Percentiles rank a stretch among this genome's conserved stretches.
Conservation (phyloP, 2,329 filamentous ascomycete species). For the Ciborinia camelliae region DNA sequence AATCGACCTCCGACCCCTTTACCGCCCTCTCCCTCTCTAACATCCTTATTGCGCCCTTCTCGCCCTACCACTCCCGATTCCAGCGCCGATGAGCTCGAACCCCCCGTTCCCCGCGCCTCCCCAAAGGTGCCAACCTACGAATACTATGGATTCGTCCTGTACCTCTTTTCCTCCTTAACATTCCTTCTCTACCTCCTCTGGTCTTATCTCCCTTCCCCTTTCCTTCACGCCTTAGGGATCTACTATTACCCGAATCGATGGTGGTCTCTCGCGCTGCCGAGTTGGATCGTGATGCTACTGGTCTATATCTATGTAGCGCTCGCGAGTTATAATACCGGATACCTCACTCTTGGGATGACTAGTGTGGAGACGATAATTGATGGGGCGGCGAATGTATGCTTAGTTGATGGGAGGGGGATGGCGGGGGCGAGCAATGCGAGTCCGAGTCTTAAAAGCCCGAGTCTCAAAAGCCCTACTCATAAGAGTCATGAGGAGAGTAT, state of each 20-base stretch:
- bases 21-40: conserved; percentile 87
- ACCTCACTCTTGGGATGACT: conserved; percentile 75
- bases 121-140: conserved; percentile 99
- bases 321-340: conserved; percentile 84
- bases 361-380: conserved; percentile 90
- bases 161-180: conserved; percentile 78
- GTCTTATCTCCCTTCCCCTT: conserved; percentile 88
- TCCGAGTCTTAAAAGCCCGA: no score
- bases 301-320: conserved; percentile 94
- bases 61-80: conserved; percentile 91
- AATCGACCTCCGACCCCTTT: conserved; percentile 93
- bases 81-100: conserved; percentile 76
- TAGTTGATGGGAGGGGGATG: conserved; percentile 67
- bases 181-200: conserved; percentile 68
- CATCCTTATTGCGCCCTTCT: conserved; percentile 83
- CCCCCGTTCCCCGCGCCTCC: conserved; percentile 72
- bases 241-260: conserved; percentile 96
- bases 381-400: conserved; percentile 79
- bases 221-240: conserved; percentile 89
- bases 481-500: background rate
- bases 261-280: conserved; percentile 93
- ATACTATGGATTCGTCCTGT: conserved; percentile 97
- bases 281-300: conserved; percentile 82
- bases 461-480: no score
- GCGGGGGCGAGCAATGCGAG: conserved; percentile 41